phyloP scores from a whole-genome alignment of 768 basidiomycete genomes.

The Russula compacta region DNA sequence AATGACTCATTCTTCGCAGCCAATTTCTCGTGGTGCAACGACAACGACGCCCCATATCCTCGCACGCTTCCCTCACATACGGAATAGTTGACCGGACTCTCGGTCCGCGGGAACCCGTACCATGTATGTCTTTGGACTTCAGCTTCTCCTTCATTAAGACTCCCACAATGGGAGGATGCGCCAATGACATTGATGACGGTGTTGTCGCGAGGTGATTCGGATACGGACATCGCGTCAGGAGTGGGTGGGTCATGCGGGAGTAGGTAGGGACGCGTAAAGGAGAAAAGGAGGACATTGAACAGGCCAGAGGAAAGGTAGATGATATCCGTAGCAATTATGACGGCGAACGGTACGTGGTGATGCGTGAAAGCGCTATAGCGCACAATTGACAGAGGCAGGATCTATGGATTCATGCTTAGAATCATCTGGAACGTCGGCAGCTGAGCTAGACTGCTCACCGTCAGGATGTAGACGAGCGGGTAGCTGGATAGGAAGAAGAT shows the following conservation, averaged over 20 bases:
- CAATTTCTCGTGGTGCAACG: background rate
- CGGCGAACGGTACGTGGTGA: slow-evolving; percentile 27
- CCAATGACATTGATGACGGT: background rate
- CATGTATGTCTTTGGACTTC: background rate
- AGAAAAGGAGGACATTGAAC: slow-evolving; percentile 35
- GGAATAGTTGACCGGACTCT: background rate
- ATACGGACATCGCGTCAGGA: background rate
- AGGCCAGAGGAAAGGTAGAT: slow-evolving; percentile 37
- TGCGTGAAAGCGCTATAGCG: slow-evolving; percentile 33
- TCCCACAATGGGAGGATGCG: background rate
- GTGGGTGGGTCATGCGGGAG: slow-evolving; percentile 22
- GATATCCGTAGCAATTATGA: slow-evolving; percentile 31
- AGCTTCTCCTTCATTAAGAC: background rate
- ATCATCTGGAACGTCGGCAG: background rate
- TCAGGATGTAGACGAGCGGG: slow-evolving; percentile 34
- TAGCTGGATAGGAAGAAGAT: slow-evolving; percentile 28
- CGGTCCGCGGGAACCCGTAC: background rate
- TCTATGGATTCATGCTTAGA: slow-evolving; percentile 10
- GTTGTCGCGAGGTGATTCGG: background rate
- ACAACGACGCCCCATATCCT: background rate
- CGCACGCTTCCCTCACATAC: background rate
- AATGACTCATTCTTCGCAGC: background rate
- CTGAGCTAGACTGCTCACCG: slow-evolving; percentile 21
- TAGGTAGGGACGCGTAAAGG: slow-evolving; percentile 32
- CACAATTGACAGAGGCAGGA: slow-evolving; percentile 34